Percentiles rank a stretch among this genome's conserved stretches.
phyloP scores from a whole-genome alignment of 805 yeast genomes.

The Candida bentonensis region DNA sequence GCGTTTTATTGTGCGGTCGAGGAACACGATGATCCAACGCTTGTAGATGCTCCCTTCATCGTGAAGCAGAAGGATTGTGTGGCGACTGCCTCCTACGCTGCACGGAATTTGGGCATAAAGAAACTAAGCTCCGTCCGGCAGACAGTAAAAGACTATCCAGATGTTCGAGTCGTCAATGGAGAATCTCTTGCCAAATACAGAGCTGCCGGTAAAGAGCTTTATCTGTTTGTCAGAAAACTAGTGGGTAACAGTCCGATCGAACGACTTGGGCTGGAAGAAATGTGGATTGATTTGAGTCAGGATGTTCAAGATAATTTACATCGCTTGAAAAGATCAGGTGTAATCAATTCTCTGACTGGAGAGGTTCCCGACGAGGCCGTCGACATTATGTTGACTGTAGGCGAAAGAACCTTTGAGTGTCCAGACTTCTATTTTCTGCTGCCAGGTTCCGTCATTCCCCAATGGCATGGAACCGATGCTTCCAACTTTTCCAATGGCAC shows the following conservation, averaged over 20 bases:
- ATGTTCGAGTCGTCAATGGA: conserved; percentile 17
- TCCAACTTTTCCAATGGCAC: conserved; percentile 2
- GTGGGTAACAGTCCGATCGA: conserved; percentile 15
- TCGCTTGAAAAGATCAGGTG: conserved; percentile 4
- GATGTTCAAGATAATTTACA: conserved; percentile 8
- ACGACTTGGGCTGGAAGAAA: conserved; percentile 22
- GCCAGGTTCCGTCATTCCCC: conserved; percentile 14
- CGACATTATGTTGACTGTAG: conserved; percentile 2
- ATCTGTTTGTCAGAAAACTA: conserved; percentile 10
- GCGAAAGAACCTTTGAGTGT: conserved; percentile 6
- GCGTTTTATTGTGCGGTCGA: conserved; percentile 24
- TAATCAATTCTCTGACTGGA: conserved; percentile 2
- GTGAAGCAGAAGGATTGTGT: conserved; percentile 19
- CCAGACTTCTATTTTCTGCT: conserved; percentile 16
- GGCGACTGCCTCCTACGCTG: conserved; percentile 20
- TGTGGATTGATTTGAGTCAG: conserved; percentile 17
- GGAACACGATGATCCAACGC: conserved; percentile 14
- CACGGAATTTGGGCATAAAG: conserved; percentile 17
- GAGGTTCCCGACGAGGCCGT: conserved; percentile 10
- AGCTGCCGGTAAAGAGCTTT: conserved; percentile 17
- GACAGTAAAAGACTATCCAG: conserved; percentile 12
- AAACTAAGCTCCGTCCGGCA: conserved; percentile 12
- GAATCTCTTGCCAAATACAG: conserved; percentile 18
- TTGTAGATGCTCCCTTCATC: conserved; percentile 17
- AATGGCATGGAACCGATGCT: conserved; percentile 4